Percentiles rank a stretch among this genome's conserved stretches.
These are phyloP conservation scores for Bipolaris sorokiniana DNA, from an alignment of 2,329 filamentous ascomycete genomes.

Conservation along the genomic window DNA sequence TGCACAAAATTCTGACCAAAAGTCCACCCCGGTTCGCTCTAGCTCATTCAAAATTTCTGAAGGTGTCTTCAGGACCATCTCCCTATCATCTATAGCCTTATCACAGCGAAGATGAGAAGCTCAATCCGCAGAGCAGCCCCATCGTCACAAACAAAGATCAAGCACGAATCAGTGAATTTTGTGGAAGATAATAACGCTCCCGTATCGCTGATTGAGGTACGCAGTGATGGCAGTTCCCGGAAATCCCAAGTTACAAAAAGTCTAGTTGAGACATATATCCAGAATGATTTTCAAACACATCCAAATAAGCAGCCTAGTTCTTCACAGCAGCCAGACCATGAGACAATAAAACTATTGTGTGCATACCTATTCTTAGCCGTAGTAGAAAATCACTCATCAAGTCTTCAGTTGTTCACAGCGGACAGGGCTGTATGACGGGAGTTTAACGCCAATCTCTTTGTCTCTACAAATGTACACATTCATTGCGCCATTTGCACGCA, in stretches of 20 bases:
- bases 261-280: constrained; percentile 4
- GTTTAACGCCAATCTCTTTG: background rate
- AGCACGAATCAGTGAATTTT: background rate
- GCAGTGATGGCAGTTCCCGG: background rate
- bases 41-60: too few relatives aligned
- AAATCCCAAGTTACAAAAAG: background rate
- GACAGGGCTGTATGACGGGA: background rate
- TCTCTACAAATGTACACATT: background rate
- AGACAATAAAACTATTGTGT: constrained; percentile 5
- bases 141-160: background rate
- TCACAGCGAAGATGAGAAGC: background rate
- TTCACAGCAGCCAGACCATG: background rate
- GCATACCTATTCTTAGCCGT: background rate
- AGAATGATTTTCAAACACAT: constrained; percentile 2
- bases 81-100: background rate
- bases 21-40: too few relatives aligned
- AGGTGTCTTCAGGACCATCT: too few relatives aligned
- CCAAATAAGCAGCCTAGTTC: too few relatives aligned
- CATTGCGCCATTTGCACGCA: background rate
- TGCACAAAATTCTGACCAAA: fast-evolving
- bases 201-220: background rate
- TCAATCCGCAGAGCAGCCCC: background rate
- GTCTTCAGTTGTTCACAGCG: constrained; percentile 5
- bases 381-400: background rate
- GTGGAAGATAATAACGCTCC: background rate